These are phyloP conservation scores for Mycosphaerella arachidis DNA, from an alignment of 2,329 filamentous ascomycete species.

Conservation along the genomic window DNA sequence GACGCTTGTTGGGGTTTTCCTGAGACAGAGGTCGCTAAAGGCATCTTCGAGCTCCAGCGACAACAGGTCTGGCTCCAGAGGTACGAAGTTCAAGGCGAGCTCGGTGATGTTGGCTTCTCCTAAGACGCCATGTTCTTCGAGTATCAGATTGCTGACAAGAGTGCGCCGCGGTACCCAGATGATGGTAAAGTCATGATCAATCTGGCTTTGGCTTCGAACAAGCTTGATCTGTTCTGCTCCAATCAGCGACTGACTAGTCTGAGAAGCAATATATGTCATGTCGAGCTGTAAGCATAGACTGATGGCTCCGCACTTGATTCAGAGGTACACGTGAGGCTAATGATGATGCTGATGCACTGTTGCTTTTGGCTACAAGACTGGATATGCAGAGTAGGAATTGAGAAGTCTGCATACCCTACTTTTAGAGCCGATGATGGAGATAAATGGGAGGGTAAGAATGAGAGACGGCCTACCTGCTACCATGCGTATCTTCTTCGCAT, in stretches of 20 bases:
- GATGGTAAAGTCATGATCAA: constrained; percentile 92
- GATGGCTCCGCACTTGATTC: constrained; percentile 25
- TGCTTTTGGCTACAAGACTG: constrained; percentile 37
- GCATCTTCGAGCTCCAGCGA: constrained; percentile 86
- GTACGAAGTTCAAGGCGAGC: constrained; percentile 83
- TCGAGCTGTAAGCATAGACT: constrained; percentile 52
- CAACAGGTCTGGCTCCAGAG: constrained; percentile 83
- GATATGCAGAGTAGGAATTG: constrained; percentile 49
- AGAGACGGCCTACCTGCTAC: constrained; percentile 70
- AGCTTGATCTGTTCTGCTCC: constrained; percentile 79
- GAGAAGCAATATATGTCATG: constrained; percentile 5
- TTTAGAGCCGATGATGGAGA: constrained; percentile 46
- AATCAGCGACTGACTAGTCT: constrained; percentile 2
- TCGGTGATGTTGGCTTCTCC: constrained; percentile 88
- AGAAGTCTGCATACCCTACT: constrained; percentile 56
- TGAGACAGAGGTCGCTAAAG: constrained; percentile 81
- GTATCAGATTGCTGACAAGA: constrained; percentile 79
- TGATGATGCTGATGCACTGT: constrained; percentile 19
- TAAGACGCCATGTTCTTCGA: constrained; percentile 88
- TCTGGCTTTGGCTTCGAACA: constrained; percentile 79
- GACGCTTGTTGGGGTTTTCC: constrained; percentile 85
- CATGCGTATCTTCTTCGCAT: constrained; percentile 72
- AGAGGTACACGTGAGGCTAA: constrained; percentile 19
- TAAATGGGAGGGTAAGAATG: constrained; percentile 6
- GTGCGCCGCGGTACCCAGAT: constrained; percentile 95